phyloP scores from a whole-genome alignment of 1,284 basidiomycete genomes.

The Fistulina hepatica region DNA sequence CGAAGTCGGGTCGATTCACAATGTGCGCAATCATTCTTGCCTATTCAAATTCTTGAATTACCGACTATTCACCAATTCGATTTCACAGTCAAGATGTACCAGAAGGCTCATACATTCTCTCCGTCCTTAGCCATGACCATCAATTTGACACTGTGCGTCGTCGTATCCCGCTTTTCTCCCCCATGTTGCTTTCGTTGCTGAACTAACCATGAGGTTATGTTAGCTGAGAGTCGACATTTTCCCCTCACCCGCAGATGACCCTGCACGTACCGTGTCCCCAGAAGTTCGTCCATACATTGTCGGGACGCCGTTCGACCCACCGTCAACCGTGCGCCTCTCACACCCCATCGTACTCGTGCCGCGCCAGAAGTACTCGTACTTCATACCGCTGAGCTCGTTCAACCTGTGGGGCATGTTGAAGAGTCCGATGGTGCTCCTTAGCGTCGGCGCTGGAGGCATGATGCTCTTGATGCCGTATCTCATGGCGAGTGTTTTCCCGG shows the following conservation, averaged over 20 bases:
- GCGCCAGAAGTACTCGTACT: constrained; percentile 49
- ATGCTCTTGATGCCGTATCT: constrained; percentile 75
- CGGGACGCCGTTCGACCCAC: constrained; percentile 57
- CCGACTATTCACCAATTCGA: constrained; percentile 11
- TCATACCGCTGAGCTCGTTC: constrained; percentile 60
- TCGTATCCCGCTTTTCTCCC: too few species aligned
- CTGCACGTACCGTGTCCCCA: constrained; percentile 24
- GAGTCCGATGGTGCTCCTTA: constrained; percentile 83
- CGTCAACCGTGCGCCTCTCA: constrained; percentile 44
- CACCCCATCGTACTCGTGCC: constrained; percentile 56
- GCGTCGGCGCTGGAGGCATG: constrained; percentile 49
- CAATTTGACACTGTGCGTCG: constrained; percentile 53
- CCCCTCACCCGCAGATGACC: constrained; percentile 22
- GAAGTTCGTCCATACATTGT: constrained; percentile 55
- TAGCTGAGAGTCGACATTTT: constrained; percentile 64
- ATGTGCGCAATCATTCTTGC: constrained; percentile 36
- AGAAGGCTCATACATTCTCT: constrained; percentile 55
- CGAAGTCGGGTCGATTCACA: constrained; percentile 45
- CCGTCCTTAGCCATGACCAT: constrained; percentile 53
- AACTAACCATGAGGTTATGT: constrained; percentile 9
- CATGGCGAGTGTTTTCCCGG: constrained; percentile 43
- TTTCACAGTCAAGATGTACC: constrained; percentile 46
- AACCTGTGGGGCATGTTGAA: constrained; percentile 71
- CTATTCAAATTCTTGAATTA: constrained; percentile 1
- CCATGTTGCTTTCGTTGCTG: constrained; percentile 5